Evolutionary conservation across 352 stramenopile genomes (phyloP).

Genomic region (Phytophthora podocarpi): DNA sequence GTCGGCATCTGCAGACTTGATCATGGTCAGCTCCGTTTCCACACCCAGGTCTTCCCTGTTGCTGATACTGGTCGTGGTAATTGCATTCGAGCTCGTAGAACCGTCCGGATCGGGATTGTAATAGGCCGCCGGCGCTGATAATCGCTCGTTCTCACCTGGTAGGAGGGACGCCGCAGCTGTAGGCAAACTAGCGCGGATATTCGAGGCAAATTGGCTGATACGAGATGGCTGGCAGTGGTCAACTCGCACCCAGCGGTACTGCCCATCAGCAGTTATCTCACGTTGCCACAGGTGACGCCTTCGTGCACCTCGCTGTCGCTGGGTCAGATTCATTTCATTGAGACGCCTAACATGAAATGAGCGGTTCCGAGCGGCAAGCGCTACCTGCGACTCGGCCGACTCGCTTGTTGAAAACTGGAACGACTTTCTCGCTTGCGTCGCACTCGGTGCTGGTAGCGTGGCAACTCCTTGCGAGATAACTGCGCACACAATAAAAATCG

Average conservation of each 20-base stretch:
- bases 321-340: slow-evolving; percentile 84
- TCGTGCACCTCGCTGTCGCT: slow-evolving; percentile 73
- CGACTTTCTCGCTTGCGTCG: slow-evolving; percentile 29
- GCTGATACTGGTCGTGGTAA: slow-evolving; percentile 13
- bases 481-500: slow-evolving; percentile 15
- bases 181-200: slow-evolving; percentile 38
- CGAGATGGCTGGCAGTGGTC: slow-evolving; percentile 72
- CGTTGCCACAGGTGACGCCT: slow-evolving; percentile 81
- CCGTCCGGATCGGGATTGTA: slow-evolving; percentile 13
- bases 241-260: slow-evolving; percentile 82
- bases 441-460: slow-evolving; percentile 22
- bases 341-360: slow-evolving; percentile 82
- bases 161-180: slow-evolving; percentile 48
- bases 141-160: slow-evolving; percentile 18
- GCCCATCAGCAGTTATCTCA: slow-evolving; percentile 68
- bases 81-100: slow-evolving; percentile 9
- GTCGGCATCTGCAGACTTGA: slow-evolving; percentile 36
- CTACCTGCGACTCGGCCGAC: slow-evolving; percentile 33
- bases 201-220: slow-evolving; percentile 60
- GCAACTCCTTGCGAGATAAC: slow-evolving; percentile 73
- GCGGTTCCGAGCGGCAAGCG: slow-evolving; percentile 63
- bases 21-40: slow-evolving; percentile 78
- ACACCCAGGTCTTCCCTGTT: slow-evolving; percentile 40
- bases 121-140: slow-evolving; percentile 31
- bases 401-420: slow-evolving; percentile 31